Percentiles rank a stretch among this genome's conserved stretches.
phyloP scores from a whole-genome alignment of 768 basidiomycete species.

The Leccinellum luteum region DNA sequence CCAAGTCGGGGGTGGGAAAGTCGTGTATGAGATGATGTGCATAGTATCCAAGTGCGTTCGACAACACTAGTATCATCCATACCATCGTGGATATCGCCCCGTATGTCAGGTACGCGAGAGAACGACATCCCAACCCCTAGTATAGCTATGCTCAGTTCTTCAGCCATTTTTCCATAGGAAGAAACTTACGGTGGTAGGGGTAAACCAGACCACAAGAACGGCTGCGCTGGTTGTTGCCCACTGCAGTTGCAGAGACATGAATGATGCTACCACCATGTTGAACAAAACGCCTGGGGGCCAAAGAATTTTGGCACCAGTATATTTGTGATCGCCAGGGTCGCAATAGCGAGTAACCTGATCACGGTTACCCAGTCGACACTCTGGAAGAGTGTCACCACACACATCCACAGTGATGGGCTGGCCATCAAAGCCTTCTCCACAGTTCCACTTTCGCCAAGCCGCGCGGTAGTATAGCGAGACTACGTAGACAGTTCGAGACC shows the following conservation, averaged over 20 bases:
- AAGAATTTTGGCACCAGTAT: not conserved
- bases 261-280: constrained; percentile 31
- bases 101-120: constrained; percentile 30
- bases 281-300: constrained; percentile 23
- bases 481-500: constrained; percentile 19
- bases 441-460: constrained; percentile 8
- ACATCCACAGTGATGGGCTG: not conserved
- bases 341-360: constrained; percentile 23
- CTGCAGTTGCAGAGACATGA: constrained; percentile 29
- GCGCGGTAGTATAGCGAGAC: constrained; percentile 18
- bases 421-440: constrained; percentile 1
- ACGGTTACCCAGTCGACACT: constrained; percentile 17
- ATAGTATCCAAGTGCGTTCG: constrained; percentile 27
- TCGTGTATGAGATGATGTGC: constrained; percentile 7
- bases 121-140: constrained; percentile 36
- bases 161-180: not conserved
- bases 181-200: constrained; percentile 28
- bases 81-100: constrained; percentile 27
- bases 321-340: constrained; percentile 1
- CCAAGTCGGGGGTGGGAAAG: not conserved
- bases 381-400: constrained; percentile 3
- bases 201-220: constrained; percentile 26
- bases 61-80: constrained; percentile 31
- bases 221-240: constrained; percentile 34
- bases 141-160: not conserved